Percentiles rank a stretch among this genome's conserved stretches.
phyloP scores from a whole-genome alignment of 2,329 filamentous ascomycete genomes.

The Xylaria digitata region DNA sequence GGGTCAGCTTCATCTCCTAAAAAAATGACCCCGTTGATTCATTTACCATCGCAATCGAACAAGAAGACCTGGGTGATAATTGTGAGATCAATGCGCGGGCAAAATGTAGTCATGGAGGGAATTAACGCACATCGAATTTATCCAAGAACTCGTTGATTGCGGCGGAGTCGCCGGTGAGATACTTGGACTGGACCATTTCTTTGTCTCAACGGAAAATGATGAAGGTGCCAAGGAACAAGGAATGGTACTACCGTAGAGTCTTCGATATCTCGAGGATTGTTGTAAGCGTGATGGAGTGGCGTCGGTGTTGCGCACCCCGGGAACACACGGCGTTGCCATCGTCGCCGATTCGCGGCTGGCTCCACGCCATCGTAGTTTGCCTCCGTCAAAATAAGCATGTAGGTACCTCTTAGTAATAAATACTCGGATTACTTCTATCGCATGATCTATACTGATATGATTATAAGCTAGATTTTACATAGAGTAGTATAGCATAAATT shows the following conservation, averaged over 20 bases:
- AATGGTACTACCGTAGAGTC: slow-evolving; percentile 10
- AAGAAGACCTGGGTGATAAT: slow-evolving; percentile 76
- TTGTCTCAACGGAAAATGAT: neutral
- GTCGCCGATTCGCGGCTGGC: slow-evolving; percentile 13
- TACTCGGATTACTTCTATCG: neutral
- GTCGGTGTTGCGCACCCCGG: slow-evolving; percentile 15
- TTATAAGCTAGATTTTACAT: neutral
- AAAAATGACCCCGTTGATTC: slow-evolving; percentile 21
- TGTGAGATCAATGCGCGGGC: slow-evolving; percentile 30
- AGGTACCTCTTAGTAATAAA: neutral
- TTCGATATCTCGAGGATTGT: slow-evolving; percentile 2
- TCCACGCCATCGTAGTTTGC: slow-evolving; percentile 1
- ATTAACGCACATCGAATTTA: slow-evolving; percentile 84
- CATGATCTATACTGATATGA: neutral
- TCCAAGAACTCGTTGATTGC: slow-evolving; percentile 86
- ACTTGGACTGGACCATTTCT: slow-evolving; percentile 59
- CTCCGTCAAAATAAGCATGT: neutral
- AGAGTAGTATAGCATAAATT: neutral
- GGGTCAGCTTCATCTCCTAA: slow-evolving; percentile 10
- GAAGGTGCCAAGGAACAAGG: neutral
- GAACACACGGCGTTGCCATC: slow-evolving; percentile 9
- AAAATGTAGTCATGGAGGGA: slow-evolving; percentile 41
- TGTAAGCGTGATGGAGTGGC: slow-evolving; percentile 20
- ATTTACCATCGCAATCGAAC: slow-evolving; percentile 94
- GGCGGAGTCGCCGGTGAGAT: slow-evolving; percentile 82